phyloP scores from a whole-genome alignment of 2,329 filamentous ascomycete species.

The Fusarium sp. region DNA sequence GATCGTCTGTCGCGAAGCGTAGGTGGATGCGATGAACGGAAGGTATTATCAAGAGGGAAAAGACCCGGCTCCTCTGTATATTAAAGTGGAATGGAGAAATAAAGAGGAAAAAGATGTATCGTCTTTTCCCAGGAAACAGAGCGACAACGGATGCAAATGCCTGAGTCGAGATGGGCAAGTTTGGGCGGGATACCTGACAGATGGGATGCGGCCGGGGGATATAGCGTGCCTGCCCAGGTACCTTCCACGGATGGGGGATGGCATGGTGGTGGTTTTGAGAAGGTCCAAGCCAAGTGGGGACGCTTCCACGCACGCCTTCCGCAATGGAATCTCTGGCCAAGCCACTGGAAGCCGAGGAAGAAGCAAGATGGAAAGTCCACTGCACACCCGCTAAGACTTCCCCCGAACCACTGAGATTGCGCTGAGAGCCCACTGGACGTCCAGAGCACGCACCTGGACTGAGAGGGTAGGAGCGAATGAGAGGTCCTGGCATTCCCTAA shows the following conservation, averaged over 20 bases:
- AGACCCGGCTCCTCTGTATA: not conserved
- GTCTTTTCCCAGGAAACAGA: conserved; percentile 15
- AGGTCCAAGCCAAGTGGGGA: conserved; percentile 27
- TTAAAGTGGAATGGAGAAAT: conserved; percentile 3
- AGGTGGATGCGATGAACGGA: conserved; percentile 12
- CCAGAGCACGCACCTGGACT: conserved; percentile 7
- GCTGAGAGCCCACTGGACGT: not conserved
- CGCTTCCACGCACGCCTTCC: conserved; percentile 33
- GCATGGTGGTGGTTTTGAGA: conserved; percentile 34
- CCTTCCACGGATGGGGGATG: conserved; percentile 22
- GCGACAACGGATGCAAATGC: conserved; percentile 12
- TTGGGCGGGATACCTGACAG: conserved; percentile 35
- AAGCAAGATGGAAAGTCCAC: conserved; percentile 42
- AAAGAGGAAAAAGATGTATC: conserved; percentile 18
- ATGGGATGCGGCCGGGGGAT: conserved; percentile 31
- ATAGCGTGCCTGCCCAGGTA: conserved; percentile 31
- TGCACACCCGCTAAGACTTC: conserved; percentile 31
- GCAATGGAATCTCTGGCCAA: conserved; percentile 36
- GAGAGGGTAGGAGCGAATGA: conserved; percentile 20
- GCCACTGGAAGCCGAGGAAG: conserved; percentile 44
- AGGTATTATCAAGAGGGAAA: not conserved
- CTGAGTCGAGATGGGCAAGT: conserved; percentile 31
- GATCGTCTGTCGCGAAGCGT: conserved; percentile 11
- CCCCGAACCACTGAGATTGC: conserved; percentile 22
- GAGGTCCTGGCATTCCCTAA: conserved; percentile 22